Conservation (phyloP, 495 filamentous ascomycete genomes). For the Penicillium lividum region DNA sequence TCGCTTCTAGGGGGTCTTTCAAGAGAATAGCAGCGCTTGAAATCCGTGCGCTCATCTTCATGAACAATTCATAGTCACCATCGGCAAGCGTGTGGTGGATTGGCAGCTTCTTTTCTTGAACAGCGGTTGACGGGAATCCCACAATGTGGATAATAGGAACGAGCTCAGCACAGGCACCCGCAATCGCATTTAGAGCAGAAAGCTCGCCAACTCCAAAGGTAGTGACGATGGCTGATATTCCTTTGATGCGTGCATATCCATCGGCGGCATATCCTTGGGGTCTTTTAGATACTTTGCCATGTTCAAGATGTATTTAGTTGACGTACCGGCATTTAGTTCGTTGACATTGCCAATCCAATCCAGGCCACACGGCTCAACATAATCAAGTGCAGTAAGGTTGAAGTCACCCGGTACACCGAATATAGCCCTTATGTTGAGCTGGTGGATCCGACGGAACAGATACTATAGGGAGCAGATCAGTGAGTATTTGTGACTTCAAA, state of each 20-base stretch:
- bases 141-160: constrained; percentile 83
- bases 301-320: neutral
- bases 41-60: constrained; percentile 27
- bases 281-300: neutral
- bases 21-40: constrained; percentile 10
- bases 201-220: constrained; percentile 81
- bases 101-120: constrained; percentile 25
- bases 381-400: constrained; percentile 68
- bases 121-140: constrained; percentile 42
- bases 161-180: constrained; percentile 70
- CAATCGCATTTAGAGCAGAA: constrained; percentile 70
- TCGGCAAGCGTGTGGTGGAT: constrained; percentile 46
- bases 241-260: constrained; percentile 73
- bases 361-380: constrained; percentile 58
- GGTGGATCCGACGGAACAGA: constrained; percentile 66
- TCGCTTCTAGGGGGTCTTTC: constrained; percentile 7
- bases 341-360: constrained; percentile 78
- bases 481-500: neutral
- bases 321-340: constrained; percentile 68
- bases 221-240: constrained; percentile 69
- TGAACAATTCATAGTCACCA: constrained; percentile 37
- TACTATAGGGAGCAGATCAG: constrained; percentile 42
- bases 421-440: constrained; percentile 65
- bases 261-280: constrained; percentile 64
- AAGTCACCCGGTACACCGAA: constrained; percentile 74